Evolutionary conservation across 78 protist species (phyloP).

Genomic region (Paulinella micropora): DNA sequence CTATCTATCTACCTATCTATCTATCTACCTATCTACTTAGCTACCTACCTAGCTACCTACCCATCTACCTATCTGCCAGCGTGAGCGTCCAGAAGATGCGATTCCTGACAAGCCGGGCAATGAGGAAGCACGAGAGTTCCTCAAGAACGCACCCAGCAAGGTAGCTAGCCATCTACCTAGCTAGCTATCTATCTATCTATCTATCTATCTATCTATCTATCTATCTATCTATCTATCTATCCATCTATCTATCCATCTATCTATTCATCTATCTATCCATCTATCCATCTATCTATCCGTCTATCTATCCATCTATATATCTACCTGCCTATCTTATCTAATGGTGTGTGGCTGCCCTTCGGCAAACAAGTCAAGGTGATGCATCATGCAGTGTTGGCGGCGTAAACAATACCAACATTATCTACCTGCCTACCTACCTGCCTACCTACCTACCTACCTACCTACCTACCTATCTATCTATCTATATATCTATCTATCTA

Average conservation of each 20-base stretch:
- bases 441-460: too few species aligned
- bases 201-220: neutral
- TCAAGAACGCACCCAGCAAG: neutral
- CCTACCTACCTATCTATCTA: too few species aligned
- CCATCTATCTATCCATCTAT: neutral
- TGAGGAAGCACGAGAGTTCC: neutral
- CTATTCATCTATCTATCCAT: neutral
- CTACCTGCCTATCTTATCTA: neutral
- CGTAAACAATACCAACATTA: too few species aligned
- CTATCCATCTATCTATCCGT: neutral
- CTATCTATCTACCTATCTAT: too few species aligned
- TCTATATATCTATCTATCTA: neutral
- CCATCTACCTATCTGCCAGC: too few species aligned
- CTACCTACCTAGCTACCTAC: too few species aligned
- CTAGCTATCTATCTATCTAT: neutral
- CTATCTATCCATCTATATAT: neutral
- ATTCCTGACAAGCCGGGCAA: neutral
- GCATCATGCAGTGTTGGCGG: too few species aligned
- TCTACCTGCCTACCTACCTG: too few species aligned
- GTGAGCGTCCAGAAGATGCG: neutral
- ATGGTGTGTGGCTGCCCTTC: too few species aligned
- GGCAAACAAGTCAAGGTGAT: too few species aligned
- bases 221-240: neutral
- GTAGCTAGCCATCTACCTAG: neutral
- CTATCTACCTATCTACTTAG: too few species aligned